Base-by-base conservation (phyloP, 768 basidiomycete genomes). In the Boletus vermiculosoides region DNA sequence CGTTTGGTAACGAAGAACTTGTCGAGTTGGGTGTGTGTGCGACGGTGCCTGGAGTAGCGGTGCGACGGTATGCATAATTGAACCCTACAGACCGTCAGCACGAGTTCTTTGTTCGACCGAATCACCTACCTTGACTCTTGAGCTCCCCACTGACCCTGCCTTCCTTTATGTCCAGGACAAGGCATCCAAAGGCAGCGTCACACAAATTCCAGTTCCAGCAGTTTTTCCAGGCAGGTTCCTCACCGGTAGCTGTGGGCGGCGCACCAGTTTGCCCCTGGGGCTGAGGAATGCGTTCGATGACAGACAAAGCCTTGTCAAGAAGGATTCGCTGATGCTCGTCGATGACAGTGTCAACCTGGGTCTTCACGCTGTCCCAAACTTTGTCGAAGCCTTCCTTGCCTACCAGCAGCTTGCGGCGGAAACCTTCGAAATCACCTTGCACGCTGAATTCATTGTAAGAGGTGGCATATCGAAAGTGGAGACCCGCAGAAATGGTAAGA, bases 181-280 rank as follows among this genome's bases (percentile, higher is more conserved):
- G 80, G 12, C 85, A 86, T 2, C 97, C 96, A 58, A 88, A 97
- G 2, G 94, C 91, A 7, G 96, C 96, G 64, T 99, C 97, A 61
- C 94, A 94, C 42, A 98, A 76, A 66, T 98, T 96, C 96, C 96
- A 97, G 70, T 97, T 94, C 96, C 96, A 98, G 70, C 92, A 94
- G 71, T 97, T 98, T 74, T 98, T 99, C 97, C 97, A 99, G 0
- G 92, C 87, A 4, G 88, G 86, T 64, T 98, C 94, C 71, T 99
- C 96, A 3, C 82, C 81, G 3, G 81, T 78, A 10, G 80, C 77
- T 1, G 81, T 77, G 9, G 80, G 77, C 0, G 77, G 79, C 6
- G 68, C 61, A 20, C 71, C 72, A 4, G 64, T 66, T 18, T 72
- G 70, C 34, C 72, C 71, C 30, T 80, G 78, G 0, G 78, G 62